A percentile compares a stretch with the other conserved stretches of the same genome.
Evolutionary conservation across 352 stramenopile genomes (phyloP).

Genomic region (Globisporangium yorkense): DNA sequence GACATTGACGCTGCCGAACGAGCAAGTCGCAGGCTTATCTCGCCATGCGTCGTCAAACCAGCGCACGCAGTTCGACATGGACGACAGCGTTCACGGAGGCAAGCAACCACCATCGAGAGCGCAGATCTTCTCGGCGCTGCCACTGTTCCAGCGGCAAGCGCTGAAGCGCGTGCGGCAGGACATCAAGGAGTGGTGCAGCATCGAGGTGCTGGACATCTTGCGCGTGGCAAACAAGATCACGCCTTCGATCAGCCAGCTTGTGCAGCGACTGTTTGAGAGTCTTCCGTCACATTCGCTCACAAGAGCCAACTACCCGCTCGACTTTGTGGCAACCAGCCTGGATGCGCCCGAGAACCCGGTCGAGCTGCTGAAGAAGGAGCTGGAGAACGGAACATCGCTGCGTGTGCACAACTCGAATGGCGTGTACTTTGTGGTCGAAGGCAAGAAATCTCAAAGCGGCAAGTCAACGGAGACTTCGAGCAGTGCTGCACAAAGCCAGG

Average conservation of each 20-base stretch:
- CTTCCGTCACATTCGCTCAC: constrained; percentile 51
- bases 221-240: constrained; percentile 59
- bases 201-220: constrained; percentile 79
- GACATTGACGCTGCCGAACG: constrained; percentile 73
- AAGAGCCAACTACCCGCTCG: constrained; percentile 58
- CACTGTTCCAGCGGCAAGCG: constrained; percentile 71
- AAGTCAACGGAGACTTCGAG: neutral
- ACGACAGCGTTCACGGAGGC: constrained; percentile 20
- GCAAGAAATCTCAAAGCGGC: neutral
- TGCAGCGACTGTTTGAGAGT: constrained; percentile 71
- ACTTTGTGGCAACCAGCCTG: constrained; percentile 62
- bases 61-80: constrained; percentile 54
- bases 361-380: constrained; percentile 59
- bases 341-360: constrained; percentile 50
- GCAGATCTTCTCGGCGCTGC: constrained; percentile 52
- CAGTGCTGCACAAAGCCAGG: neutral
- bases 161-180: constrained; percentile 56
- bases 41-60: constrained; percentile 15
- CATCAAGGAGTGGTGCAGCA: constrained; percentile 82
- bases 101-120: constrained; percentile 24
- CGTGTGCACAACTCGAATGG: constrained; percentile 48
- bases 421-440: constrained; percentile 67
- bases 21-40: constrained; percentile 47
- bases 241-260: constrained; percentile 50
- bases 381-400: constrained; percentile 34